phyloP scores from a whole-genome alignment of 495 filamentous ascomycete species.

The Diplogelasinospora grovesii region DNA sequence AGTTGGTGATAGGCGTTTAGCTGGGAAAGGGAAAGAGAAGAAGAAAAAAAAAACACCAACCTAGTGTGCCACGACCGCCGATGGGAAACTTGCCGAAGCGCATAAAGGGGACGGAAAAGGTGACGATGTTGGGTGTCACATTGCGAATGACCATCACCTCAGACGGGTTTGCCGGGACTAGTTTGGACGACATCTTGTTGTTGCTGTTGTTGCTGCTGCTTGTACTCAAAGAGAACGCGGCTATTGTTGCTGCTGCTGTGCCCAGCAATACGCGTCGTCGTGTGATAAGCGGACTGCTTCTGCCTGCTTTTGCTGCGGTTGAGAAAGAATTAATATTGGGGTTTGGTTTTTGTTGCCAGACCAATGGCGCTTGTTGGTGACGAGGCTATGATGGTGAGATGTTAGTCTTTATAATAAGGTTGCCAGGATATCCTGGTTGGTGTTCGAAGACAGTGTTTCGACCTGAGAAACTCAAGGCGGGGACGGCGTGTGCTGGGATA shows the following conservation, averaged over 20 bases:
- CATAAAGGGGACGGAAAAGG: slow-evolving; percentile 75
- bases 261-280: neutral
- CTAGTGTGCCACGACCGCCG: slow-evolving; percentile 80
- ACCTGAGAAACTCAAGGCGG: no score
- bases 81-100: slow-evolving; percentile 76
- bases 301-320: no score
- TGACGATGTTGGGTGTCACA: slow-evolving; percentile 71
- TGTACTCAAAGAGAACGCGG: neutral
- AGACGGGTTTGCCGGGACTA: slow-evolving; percentile 55
- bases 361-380: no score
- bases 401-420: no score
- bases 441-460: no score
- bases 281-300: no score
- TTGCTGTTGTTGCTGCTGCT: neutral
- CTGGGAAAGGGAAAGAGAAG: no score
- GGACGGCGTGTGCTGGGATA: no score
- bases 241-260: slow-evolving; percentile 6
- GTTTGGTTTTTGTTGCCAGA: no score
- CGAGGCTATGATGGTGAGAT: neutral
- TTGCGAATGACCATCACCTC: slow-evolving; percentile 83
- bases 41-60: slow-evolving; percentile 47
- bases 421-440: no score
- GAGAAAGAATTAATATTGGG: no score
- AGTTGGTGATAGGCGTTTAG: slow-evolving; percentile 28
- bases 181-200: slow-evolving; percentile 36